Percentiles rank a stretch among this genome's conserved stretches.
Evolutionary conservation across 2,329 filamentous ascomycete genomes (phyloP).

Genomic region (Myriosclerotinia scirpicola): DNA sequence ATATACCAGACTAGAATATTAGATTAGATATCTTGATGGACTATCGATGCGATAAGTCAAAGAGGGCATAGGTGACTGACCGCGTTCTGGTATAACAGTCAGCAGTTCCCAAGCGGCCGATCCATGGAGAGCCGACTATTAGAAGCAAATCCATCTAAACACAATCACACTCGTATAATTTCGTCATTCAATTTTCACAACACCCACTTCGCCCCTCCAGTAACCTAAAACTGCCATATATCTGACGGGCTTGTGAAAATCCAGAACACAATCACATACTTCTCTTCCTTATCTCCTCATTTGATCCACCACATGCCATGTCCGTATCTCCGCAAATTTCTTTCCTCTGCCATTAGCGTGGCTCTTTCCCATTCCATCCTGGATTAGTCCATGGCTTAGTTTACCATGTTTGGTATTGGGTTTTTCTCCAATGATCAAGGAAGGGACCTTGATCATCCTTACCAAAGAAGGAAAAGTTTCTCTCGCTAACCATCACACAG

Average conservation of each 20-base stretch:
- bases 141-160: too few relatives aligned
- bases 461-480: constrained; percentile 32
- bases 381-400: constrained; percentile 23
- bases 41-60: too few relatives aligned
- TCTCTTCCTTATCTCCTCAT: constrained; percentile 28
- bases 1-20: too few relatives aligned
- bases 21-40: too few relatives aligned
- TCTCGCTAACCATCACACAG: constrained; percentile 28
- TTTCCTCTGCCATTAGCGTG: not conserved
- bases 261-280: constrained; percentile 23
- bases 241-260: constrained; percentile 2
- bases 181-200: constrained; percentile 19
- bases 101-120: too few relatives aligned
- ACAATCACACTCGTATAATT: too few relatives aligned
- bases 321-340: constrained; percentile 3
- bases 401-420: constrained; percentile 22
- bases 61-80: too few relatives aligned
- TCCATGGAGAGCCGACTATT: too few relatives aligned
- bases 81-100: too few relatives aligned
- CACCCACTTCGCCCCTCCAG: constrained; percentile 32
- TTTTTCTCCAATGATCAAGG: constrained; percentile 29
- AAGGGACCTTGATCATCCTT: constrained; percentile 28
- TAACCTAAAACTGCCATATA: constrained; percentile 28
- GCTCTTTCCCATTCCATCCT: not conserved
- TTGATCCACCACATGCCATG: constrained; percentile 28